Base-by-base conservation (phyloP, 2,329 filamentous ascomycete genomes). In the Alternaria solani region DNA sequence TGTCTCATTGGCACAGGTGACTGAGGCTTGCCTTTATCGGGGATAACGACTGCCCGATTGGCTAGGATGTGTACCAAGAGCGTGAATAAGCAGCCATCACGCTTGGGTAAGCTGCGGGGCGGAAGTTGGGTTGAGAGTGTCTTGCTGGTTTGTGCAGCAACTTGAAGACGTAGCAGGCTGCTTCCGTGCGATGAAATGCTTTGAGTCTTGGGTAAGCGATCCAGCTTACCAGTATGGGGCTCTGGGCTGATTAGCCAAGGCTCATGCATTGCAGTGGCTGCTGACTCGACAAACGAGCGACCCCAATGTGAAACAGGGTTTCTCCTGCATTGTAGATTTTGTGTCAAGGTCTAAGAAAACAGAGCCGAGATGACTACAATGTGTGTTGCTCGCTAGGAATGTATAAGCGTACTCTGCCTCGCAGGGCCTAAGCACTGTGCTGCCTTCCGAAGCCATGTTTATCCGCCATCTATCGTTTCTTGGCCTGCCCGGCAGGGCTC, bases 401-500 rank as follows among this genome's bases (percentile, higher is more conserved):
- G 39, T 39, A 9, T 16, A 44, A 32, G 23, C 5, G 30, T 34
- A 30, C 34, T 14, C n/a, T 55, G 20, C 20, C 32, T 41, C 42
- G 9, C 12, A 23, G 11, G 16, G 26, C 7, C 12, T 20, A 26
- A 58, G 41, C 41, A 34, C 20, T 32, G 47, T 16, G 32, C 42
- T 54, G 26, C 32, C 23, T 26, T 12, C 26, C 6, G 32, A 44
- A 53, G 34, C 49, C 34, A 44, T 34, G 36, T 34, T 25, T 46
- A 23, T 25, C n/a, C n/a, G 20, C 20, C n/a, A 43, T 44, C 32
- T 56, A 72, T 48, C 68, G 62, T 60, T 65, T 70, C 62, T 70
- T 72, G 23, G 59, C 61, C 51, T 68, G 69, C 30, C 66, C 66
- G n/a, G 70, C 74, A n/a, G 75, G 69, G 51, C 74, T 76, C 52